Evolutionary conservation across 768 basidiomycete genomes (phyloP).

Genomic region (Lactarius hatsudake): DNA sequence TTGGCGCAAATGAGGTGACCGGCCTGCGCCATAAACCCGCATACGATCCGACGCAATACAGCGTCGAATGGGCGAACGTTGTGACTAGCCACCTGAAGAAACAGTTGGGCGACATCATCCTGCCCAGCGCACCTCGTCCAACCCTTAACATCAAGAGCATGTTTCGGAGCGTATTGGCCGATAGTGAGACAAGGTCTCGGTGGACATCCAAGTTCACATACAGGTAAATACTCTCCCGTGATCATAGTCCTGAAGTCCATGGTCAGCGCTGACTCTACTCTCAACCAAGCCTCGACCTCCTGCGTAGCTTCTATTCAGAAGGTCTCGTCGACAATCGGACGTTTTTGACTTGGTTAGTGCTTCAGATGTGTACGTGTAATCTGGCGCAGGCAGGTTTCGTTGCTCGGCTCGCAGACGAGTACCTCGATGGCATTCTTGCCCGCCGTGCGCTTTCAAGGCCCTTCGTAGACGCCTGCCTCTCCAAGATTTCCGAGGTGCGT

Average conservation of each 20-base stretch:
- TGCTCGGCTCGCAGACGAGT: conserved; percentile 74
- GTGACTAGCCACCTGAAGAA: conserved; percentile 82
- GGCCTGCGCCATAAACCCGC: conserved; percentile 72
- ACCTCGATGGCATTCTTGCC: conserved; percentile 63
- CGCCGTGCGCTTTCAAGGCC: conserved; percentile 68
- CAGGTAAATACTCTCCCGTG: conserved; percentile 44
- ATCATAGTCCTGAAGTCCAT: not conserved
- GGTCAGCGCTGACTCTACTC: conserved; percentile 1
- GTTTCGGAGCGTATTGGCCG: conserved; percentile 78
- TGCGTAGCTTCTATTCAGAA: conserved; percentile 76
- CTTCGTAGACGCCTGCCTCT: conserved; percentile 67
- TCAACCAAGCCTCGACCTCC: conserved; percentile 54
- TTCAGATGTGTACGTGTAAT: conserved; percentile 74
- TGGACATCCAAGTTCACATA: conserved; percentile 82
- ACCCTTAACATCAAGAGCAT: conserved; percentile 80
- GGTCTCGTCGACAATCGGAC: conserved; percentile 76
- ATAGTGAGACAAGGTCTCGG: conserved; percentile 62
- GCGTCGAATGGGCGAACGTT: conserved; percentile 80
- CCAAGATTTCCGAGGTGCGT: conserved; percentile 62
- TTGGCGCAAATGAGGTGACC: conserved; percentile 84
- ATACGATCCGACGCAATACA: conserved; percentile 83
- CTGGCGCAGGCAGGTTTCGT: conserved; percentile 80
- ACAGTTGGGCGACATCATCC: conserved; percentile 70
- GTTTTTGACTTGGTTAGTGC: conserved; percentile 75
- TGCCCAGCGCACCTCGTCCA: conserved; percentile 74